phyloP scores from a whole-genome alignment of 352 stramenopile genomes.

The Pythium brachiatum region DNA sequence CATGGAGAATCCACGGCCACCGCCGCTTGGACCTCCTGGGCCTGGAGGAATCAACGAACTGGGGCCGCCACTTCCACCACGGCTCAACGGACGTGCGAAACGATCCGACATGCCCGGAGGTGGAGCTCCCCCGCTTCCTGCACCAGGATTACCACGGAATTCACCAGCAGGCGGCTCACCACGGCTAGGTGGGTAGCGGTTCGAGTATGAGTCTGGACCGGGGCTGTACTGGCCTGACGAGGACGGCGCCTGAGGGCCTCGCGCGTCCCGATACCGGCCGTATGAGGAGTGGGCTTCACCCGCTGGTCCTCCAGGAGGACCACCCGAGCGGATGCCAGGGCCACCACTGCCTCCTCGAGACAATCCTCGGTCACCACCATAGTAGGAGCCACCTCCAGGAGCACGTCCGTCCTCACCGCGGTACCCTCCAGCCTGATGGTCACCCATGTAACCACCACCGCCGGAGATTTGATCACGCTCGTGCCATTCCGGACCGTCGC shows the following conservation, averaged over 20 bases:
- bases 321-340: neutral
- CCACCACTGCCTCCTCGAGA: constrained; percentile 9
- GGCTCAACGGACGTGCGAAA: constrained; percentile 20
- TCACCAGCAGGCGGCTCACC: constrained; percentile 5
- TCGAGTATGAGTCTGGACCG: constrained; percentile 21
- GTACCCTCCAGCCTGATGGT: constrained; percentile 5
- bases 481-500: constrained; percentile 20
- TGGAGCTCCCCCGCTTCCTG: constrained; percentile 3
- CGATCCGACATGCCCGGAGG: constrained; percentile 9
- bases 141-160: constrained; percentile 2
- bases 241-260: neutral
- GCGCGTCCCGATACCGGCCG: constrained; percentile 21
- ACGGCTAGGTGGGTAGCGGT: constrained; percentile 19
- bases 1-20: constrained; percentile 54
- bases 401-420: constrained; percentile 14
- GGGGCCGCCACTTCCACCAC: constrained; percentile 8
- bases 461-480: constrained; percentile 19
- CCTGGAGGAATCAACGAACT: constrained; percentile 4
- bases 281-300: constrained; percentile 10
- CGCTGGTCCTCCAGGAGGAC: constrained; percentile 2
- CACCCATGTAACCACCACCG: constrained; percentile 19
- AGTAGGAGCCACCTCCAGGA: constrained; percentile 19
- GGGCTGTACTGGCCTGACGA: constrained; percentile 22
- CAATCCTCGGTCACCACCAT: constrained; percentile 14
- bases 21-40: constrained; percentile 1